A percentile compares a stretch with the other conserved stretches of the same genome.
Evolutionary conservation across 106 monocot genomes (phyloP).

Genomic region (Dioscorea zingiberensis): DNA sequence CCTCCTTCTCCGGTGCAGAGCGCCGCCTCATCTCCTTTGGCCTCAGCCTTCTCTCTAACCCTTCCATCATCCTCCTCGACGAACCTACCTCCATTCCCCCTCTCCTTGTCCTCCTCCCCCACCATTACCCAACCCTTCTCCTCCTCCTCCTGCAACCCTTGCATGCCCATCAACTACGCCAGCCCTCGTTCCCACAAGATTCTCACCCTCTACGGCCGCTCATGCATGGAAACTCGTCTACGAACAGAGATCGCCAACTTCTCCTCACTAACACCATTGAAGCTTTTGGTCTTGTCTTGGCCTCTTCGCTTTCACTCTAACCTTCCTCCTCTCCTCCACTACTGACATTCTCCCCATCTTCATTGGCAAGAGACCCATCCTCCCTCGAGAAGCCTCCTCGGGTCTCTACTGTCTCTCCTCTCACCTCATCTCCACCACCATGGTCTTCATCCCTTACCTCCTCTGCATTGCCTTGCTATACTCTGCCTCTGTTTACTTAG

Average conservation of each 20-base stretch:
- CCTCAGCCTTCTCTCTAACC: conserved; percentile 64
- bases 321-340: conserved; percentile 91
- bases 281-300: conserved; percentile 68
- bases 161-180: conserved; percentile 16
- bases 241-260: conserved; percentile 69
- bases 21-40: conserved; percentile 89
- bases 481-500: conserved; percentile 69
- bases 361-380: conserved; percentile 68
- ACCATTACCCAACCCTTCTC: background rate
- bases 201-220: conserved; percentile 44
- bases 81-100: conserved; percentile 71
- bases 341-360: conserved; percentile 92
- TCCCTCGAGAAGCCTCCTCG: conserved; percentile 66
- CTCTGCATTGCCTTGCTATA: conserved; percentile 64
- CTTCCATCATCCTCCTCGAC: conserved; percentile 76
- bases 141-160: background rate
- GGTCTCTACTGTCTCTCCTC: conserved; percentile 93
- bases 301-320: conserved; percentile 95
- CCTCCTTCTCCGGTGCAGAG: conserved; percentile 64
- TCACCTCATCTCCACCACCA: conserved; percentile 62
- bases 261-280: conserved; percentile 80
- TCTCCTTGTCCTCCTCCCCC: conserved; percentile 5
- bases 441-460: conserved; percentile 93
- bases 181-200: conserved; percentile 61
- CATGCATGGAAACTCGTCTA: conserved; percentile 67